Evolutionary conservation across 2,329 filamentous ascomycete species (phyloP), one percentile per base, ranked within the genome.

Genomic region (Fusarium domesticum): DNA sequence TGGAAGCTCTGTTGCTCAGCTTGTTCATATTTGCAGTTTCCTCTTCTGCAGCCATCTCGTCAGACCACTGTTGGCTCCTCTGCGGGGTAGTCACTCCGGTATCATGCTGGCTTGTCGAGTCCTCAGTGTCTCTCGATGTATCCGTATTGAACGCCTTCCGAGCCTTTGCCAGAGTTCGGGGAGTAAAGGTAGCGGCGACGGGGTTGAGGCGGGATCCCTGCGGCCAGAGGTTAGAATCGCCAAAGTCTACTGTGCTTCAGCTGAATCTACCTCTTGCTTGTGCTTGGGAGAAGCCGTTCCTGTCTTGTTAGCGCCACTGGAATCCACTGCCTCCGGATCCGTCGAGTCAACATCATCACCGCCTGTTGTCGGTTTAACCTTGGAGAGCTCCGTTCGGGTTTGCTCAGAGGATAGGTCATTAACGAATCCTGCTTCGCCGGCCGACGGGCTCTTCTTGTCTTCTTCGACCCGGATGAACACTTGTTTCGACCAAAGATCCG

Each of bases 401-500:
- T 61, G 58, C 33, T 70, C 66, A 6, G 64, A 60, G 14, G 62
- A 67, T 39, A 71, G 41, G 47, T 70, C 66, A 35, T 70, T 70
- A 37, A 68, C 57, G 35, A 68, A 48, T 39, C 56, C 59, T 32
- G 50, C 48, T 46, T 61, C 52, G 12, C 52, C 50, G 39, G 41
- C 28, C 15, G 51, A 59, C n/a, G 32, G 37, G 11, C 53, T 42
- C 34, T 64, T 54, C 34, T 54, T 48, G 37, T 58, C 50, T 25
- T 75, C 72, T 47, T 75, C 76, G 1, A 75, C 66, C 46, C 72
- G 74, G 32, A 76, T 62, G 54, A 79, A 79, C 15, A 77, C 70
- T 56, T 85, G 81, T 57, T 81, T 82, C 4, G 77, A 77, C 83
- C 84, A 87, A 23, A 87, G 65, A 40, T 79, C 76, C 18, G 76